Evolutionary conservation across 2,329 filamentous ascomycete species (phyloP), one percentile per base, ranked within the genome.

Genomic region (Neobulgaria alba): DNA sequence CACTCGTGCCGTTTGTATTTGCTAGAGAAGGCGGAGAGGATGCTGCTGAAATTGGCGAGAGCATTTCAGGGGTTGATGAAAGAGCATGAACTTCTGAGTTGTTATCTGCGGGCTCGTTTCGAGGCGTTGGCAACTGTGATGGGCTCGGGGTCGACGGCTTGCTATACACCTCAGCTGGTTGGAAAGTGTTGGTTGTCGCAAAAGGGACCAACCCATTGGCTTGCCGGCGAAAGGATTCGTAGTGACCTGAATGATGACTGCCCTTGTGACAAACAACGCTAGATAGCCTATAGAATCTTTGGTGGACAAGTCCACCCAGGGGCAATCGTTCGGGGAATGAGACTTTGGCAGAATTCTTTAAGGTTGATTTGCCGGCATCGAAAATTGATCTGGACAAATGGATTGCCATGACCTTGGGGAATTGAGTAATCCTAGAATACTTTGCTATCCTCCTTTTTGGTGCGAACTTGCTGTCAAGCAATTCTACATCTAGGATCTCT

Each of bases 361-460:
- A 82, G 1, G 89, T 95, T 44, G 75, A 73, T 47, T 77, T 78
- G 36, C 78, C 77, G 16, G 73, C 69, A 52, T 92, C 88, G 63
- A 87, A 98, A 52, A 96, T 93, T 18, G 89, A 95, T 36, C 92
- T 78, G 1, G 88, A 95, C 15, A 98, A 73, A 59, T 98, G 92
- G 43, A 98, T 79, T 15, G 89, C 86, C 44, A 98, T 73, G 31
- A 98, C 75, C 57, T 88, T 92, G 33, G 92, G 92, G 57, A 95
- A 96, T 17, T 72, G 67, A 1, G 85, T 87, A 52, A 98, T 86
- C 43, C 86, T 82, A 51, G 88, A 90, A 57, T 94, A 84, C 51
- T 88, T 84, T 41, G 86, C 79, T 54, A 98, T 98, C 44, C 73
- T 82, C 36, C 89, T 77, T 60, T 84, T 86, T 1, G 90, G 90